A percentile compares a stretch with the other conserved stretches of the same genome.
Conservation (phyloP, 2,329 filamentous ascomycete species). For the Cryoendolithus antarcticus region DNA sequence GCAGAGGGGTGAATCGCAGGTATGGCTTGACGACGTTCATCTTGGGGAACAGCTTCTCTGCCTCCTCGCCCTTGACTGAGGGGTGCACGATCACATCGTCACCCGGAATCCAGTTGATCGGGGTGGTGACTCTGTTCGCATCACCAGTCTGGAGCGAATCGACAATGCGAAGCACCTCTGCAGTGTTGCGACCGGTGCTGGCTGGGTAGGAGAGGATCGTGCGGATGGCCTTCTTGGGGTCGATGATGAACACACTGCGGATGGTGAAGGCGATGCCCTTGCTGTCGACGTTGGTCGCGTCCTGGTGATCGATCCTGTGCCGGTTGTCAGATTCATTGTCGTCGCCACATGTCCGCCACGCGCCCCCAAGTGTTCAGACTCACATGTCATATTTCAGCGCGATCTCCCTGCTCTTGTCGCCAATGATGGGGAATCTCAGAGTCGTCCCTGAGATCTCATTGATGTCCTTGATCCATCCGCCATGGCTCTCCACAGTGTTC, state of each 20-base stretch:
- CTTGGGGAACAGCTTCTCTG: conserved; percentile 47
- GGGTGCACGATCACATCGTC: conserved; percentile 53
- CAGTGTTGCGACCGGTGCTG: conserved; percentile 45
- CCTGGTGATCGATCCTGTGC: conserved; percentile 39
- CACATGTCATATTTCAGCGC: conserved; percentile 41
- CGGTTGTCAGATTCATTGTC: conserved; percentile 1
- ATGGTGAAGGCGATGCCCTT: conserved; percentile 51
- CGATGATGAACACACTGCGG: conserved; percentile 53
- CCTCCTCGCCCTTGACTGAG: conserved; percentile 44
- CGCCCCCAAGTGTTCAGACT: conserved; percentile 9
- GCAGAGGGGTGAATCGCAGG: conserved; percentile 46
- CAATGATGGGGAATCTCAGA: conserved; percentile 41
- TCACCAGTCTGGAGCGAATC: conserved; percentile 45
- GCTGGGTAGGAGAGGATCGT: conserved; percentile 51
- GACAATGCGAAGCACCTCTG: conserved; percentile 40
- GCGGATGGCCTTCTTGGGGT: conserved; percentile 53
- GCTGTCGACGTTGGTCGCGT: conserved; percentile 46
- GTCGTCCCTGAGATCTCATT: conserved; percentile 37
- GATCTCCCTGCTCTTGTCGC: conserved; percentile 41
- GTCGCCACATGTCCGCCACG: background rate
- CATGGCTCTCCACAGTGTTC: conserved; percentile 39
- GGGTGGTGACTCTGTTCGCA: conserved; percentile 48
- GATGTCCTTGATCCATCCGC: conserved; percentile 42
- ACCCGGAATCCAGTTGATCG: conserved; percentile 47
- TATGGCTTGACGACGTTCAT: conserved; percentile 52